A percentile compares a stretch with the other conserved stretches of the same genome.
Evolutionary conservation across 1,139 yeast genomes (phyloP).

Genomic region (Candida pseudoviswanathii): DNA sequence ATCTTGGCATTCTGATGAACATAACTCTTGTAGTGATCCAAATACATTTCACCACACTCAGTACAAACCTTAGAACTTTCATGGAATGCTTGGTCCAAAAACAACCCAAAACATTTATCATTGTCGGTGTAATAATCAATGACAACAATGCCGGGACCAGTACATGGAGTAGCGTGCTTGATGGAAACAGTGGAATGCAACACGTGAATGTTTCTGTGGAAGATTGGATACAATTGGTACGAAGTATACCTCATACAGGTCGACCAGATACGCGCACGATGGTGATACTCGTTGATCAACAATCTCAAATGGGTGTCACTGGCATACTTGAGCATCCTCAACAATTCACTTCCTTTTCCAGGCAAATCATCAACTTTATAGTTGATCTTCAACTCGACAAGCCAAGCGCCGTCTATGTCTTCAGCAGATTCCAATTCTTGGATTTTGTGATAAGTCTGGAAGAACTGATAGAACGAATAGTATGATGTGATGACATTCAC

Average conservation of each 20-base stretch:
- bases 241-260: slow-evolving; percentile 40
- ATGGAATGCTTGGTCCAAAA: slow-evolving; percentile 77
- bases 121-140: slow-evolving; percentile 90
- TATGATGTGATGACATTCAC: slow-evolving; percentile 59
- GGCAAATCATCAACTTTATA: slow-evolving; percentile 33
- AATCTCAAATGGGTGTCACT: slow-evolving; percentile 33
- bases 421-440: slow-evolving; percentile 24
- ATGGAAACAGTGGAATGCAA: slow-evolving; percentile 82
- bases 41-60: slow-evolving; percentile 74
- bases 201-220: slow-evolving; percentile 76
- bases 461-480: slow-evolving; percentile 38
- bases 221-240: slow-evolving; percentile 48
- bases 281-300: slow-evolving; percentile 31
- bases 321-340: slow-evolving; percentile 42
- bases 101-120: slow-evolving; percentile 88
- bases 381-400: slow-evolving; percentile 29
- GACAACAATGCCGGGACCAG: slow-evolving; percentile 81
- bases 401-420: slow-evolving; percentile 25
- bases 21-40: slow-evolving; percentile 83
- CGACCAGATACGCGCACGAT: slow-evolving; percentile 43
- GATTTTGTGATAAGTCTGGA: slow-evolving; percentile 25
- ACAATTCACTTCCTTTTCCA: slow-evolving; percentile 36
- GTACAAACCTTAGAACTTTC: slow-evolving; percentile 69
- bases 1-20: slow-evolving; percentile 88
- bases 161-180: slow-evolving; percentile 87